Conservation (phyloP, 2,329 filamentous ascomycete genomes). For the Colletotrichum aenigma region DNA sequence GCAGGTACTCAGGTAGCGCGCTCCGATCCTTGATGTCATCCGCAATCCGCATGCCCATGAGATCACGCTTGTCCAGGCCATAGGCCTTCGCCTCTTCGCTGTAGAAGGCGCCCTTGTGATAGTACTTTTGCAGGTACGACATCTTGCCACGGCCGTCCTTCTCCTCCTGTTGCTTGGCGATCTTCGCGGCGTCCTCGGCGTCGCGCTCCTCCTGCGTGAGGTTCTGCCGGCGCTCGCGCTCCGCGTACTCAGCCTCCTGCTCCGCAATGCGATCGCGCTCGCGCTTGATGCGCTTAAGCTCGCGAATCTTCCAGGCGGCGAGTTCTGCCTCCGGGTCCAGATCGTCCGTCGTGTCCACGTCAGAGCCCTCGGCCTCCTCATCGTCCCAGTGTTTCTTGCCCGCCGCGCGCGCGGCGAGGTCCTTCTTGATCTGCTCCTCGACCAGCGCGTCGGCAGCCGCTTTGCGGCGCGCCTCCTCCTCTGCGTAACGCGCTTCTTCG, state of each 20-base stretch:
- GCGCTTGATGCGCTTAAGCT: conserved; percentile 86
- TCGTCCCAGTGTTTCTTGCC: conserved; percentile 90
- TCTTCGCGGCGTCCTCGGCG: conserved; percentile 80
- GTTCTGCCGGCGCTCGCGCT: conserved; percentile 86
- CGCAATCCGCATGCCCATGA: conserved; percentile 83
- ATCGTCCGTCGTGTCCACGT: conserved; percentile 88
- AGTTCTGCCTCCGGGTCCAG: conserved; percentile 86
- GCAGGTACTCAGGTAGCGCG: conserved; percentile 86
- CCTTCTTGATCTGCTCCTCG: conserved; percentile 86
- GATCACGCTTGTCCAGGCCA: conserved; percentile 78
- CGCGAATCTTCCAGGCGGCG: conserved; percentile 92
- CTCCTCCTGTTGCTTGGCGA: conserved; percentile 81
- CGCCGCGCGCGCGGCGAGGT: conserved; percentile 74
- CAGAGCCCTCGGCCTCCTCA: conserved; percentile 63
- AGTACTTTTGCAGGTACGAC: conserved; percentile 93
- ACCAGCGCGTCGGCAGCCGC: conserved; percentile 79
- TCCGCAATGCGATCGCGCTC: conserved; percentile 84
- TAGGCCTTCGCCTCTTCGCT: conserved; percentile 78
- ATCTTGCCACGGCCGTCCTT: conserved; percentile 80
- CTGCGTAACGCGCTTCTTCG: conserved; percentile 43
- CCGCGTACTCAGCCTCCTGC: conserved; percentile 83
- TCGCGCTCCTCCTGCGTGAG: conserved; percentile 86
- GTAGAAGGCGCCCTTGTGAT: conserved; percentile 96
- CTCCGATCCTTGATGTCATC: conserved; percentile 87
- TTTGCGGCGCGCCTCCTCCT: conserved; percentile 68